Evolutionary conservation across 345 rosid genomes (phyloP), one percentile per base, ranked within the genome.

Genomic region (Lenwebbia sp.): DNA sequence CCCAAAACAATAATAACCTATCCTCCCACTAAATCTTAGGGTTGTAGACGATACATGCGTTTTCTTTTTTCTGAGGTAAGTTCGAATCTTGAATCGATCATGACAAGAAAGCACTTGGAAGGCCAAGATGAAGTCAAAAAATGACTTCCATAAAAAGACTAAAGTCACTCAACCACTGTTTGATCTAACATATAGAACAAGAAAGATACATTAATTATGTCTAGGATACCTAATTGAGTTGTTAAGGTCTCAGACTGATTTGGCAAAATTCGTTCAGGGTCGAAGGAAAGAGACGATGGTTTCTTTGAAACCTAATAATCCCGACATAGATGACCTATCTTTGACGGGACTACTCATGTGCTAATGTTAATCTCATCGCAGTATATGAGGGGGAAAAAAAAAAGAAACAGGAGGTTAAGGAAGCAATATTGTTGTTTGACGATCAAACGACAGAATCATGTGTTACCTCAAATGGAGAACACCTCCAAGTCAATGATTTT

Each of bases 401-500:
- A 9, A 37, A 1, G 47, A 70, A 62, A 70, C 13, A 70, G 5
- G 47, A 33, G 81, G 81, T 37, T 70, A 70, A 37, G 47, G 81
- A 70, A 70, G 47, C 0, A 70, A 11, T 37, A 37, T 19, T 19
- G 47, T 70, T 37, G 44, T 44, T 37, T 70, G 13, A 4, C 3
- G 47, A 37, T 17, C 47, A 33, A 33, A 37, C 25, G 1, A 9
- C 5, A 33, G 3, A 70, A 33, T 13, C 47, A 70, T 19, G 47
- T 5, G 0, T 37, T 37, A 37, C 7, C 81, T 70, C 23, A 70
- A 70, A 19, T 33, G 81, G 26, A 70, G 25, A 5, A 70, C 22
- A 6, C 3, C 3, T 4, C 4, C 12, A 70, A 1, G 4, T 19
- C 7, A 21, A 0, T 0, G 0, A 11, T 0, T 21, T 21, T 0